Conservation (phyloP, 2,329 filamentous ascomycete genomes). For the Beauveria asiatica region DNA sequence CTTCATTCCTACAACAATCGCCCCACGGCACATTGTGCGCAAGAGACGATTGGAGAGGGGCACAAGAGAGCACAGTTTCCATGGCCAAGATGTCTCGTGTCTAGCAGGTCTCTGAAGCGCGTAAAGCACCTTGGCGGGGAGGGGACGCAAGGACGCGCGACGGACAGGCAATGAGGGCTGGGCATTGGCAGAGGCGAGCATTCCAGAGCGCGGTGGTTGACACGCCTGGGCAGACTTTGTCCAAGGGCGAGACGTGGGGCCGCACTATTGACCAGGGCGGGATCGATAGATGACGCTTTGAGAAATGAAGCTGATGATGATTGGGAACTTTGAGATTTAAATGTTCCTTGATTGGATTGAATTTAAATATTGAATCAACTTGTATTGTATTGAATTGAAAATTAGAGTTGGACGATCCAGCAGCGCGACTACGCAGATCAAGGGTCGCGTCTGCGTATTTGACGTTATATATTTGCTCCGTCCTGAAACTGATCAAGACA, state of each 20-base stretch:
- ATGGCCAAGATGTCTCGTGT: conserved; percentile 26
- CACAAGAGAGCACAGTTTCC: conserved; percentile 14
- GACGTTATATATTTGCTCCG: not conserved
- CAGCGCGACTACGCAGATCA: not conserved
- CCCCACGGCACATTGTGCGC: conserved; percentile 8
- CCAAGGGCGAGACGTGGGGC: conserved; percentile 18
- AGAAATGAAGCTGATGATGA: conserved; percentile 3
- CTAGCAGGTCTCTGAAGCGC: not conserved
- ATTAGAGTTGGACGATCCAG: not conserved
- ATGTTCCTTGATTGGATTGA: not conserved
- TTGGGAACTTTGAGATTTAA: not conserved
- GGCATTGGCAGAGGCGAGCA: conserved; percentile 13
- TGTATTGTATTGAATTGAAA: not conserved
- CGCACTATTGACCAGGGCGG: conserved; percentile 7
- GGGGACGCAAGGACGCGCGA: not conserved
- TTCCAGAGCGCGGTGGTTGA: conserved; percentile 19
- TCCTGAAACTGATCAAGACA: not conserved
- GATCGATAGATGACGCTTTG: not conserved
- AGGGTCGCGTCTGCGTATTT: not conserved
- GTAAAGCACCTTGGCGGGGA: conserved; percentile 1
- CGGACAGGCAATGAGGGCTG: conserved; percentile 6
- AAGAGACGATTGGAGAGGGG: not conserved
- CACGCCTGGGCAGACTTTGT: conserved; percentile 6
- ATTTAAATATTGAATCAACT: not conserved
- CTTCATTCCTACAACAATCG: conserved; percentile 29